These are phyloP conservation scores for Penicillium tannophilum DNA, from an alignment of 495 filamentous ascomycete species.

Conservation along the genomic window DNA sequence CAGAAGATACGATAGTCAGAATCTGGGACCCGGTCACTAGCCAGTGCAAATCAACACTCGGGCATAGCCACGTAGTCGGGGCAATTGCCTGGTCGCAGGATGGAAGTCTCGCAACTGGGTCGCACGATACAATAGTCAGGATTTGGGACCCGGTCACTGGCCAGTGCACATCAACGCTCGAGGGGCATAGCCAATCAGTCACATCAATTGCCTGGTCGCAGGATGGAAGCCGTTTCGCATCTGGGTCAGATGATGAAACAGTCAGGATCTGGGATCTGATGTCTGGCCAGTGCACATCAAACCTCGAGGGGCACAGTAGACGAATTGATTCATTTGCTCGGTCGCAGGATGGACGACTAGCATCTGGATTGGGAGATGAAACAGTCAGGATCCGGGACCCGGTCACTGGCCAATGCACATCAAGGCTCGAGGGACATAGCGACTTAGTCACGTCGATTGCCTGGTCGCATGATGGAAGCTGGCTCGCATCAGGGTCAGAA, in stretches of 20 bases:
- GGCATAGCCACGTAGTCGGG: neutral
- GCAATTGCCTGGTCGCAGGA: neutral
- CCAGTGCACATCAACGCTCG: slow-evolving; percentile 5
- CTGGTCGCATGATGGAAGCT: no score
- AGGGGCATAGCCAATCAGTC: neutral
- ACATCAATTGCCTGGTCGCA: neutral
- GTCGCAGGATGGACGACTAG: slow-evolving; percentile 2
- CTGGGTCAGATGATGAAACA: neutral
- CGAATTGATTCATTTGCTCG: neutral
- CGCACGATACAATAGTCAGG: neutral
- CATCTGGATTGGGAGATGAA: neutral
- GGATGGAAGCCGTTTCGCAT: slow-evolving; percentile 6
- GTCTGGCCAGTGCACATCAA: slow-evolving; percentile 4
- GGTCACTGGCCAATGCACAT: neutral
- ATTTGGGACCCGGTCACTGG: neutral
- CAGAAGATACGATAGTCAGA: neutral
- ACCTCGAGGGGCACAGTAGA: slow-evolving; percentile 4
- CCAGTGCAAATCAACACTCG: neutral
- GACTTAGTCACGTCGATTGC: no score
- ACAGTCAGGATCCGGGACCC: slow-evolving; percentile 4
- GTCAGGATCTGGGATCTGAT: slow-evolving; percentile 3
- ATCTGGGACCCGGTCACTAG: neutral
- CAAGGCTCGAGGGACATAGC: no score
- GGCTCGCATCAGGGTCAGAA: no score
- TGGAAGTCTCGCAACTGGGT: neutral